phyloP scores from a whole-genome alignment of 306 rosid genomes.

The Glycine soja region DNA sequence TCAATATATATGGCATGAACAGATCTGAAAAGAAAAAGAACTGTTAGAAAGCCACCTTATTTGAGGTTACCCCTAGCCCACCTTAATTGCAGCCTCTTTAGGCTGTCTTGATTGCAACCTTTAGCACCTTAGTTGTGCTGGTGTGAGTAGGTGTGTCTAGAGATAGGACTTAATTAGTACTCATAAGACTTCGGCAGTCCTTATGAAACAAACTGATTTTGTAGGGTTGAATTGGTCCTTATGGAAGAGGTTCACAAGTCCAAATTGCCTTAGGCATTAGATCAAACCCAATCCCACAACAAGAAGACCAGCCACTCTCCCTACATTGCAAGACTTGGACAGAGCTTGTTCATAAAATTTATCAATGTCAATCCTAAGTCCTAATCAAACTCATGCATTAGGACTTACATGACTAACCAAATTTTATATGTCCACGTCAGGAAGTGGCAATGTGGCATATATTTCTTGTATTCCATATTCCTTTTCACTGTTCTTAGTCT shows the following conservation, averaged over 20 bases:
- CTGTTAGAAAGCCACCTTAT: no score
- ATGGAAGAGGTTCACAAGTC: not conserved
- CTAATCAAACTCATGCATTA: not conserved
- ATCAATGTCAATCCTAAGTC: not conserved
- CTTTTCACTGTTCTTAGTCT: not conserved
- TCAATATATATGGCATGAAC: no score
- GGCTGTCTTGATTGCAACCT: no score
- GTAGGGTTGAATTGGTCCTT: no score
- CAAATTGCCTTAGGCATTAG: not conserved
- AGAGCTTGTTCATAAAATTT: not conserved
- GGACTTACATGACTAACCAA: not conserved
- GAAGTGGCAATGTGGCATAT: not conserved
- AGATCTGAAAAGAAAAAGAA: no score
- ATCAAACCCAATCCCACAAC: not conserved
- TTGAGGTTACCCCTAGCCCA: no score
- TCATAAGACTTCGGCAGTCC: no score
- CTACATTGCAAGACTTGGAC: not conserved
- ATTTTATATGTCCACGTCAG: slow-evolving; percentile 5
- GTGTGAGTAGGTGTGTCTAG: not conserved
- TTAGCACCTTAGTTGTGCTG: no score
- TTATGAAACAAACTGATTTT: no score
- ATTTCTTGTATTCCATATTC: slow-evolving; percentile 6
- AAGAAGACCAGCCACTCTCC: not conserved
- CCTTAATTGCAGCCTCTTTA: no score
- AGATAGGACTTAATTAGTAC: not conserved